Conservation (phyloP, 2,329 filamentous ascomycete species). For the Curvularia hawaiiensis region DNA sequence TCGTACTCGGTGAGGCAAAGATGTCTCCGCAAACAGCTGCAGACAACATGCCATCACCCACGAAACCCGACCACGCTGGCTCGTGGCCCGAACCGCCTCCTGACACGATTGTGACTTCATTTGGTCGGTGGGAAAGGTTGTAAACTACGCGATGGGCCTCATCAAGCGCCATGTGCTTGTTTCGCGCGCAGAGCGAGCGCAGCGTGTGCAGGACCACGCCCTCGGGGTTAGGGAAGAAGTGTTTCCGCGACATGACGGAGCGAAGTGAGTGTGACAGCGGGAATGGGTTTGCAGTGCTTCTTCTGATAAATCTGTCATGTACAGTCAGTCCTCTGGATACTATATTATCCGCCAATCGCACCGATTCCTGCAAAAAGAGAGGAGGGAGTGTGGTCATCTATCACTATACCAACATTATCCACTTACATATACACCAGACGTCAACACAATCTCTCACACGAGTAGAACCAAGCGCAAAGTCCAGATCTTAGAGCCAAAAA, state of each 20-base stretch:
- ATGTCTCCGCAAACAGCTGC: conserved; percentile 57
- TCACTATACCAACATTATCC: background rate
- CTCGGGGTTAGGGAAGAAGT: conserved; percentile 59
- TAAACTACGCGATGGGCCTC: conserved; percentile 56
- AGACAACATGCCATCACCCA: conserved; percentile 55
- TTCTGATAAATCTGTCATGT: background rate
- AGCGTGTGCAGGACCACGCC: conserved; percentile 58
- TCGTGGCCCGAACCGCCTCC: conserved; percentile 57
- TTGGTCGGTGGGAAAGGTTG: conserved; percentile 50
- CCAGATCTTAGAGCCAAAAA: background rate
- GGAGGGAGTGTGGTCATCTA: background rate
- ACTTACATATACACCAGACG: background rate
- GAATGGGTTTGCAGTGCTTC: background rate
- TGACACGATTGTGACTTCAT: conserved; percentile 54
- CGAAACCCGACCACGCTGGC: conserved; percentile 56
- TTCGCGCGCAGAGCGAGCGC: conserved; percentile 53
- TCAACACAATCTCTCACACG: too few species aligned
- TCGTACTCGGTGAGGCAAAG: conserved; percentile 55
- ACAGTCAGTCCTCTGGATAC: background rate
- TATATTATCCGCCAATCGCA: background rate
- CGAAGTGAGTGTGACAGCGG: background rate
- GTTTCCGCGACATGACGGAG: conserved; percentile 57
- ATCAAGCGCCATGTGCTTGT: conserved; percentile 52
- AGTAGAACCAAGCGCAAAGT: background rate
- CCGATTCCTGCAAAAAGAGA: background rate